These are phyloP conservation scores for Senecio squalidus DNA, from an alignment of 140 eudicot genomes.

Conservation along the genomic window DNA sequence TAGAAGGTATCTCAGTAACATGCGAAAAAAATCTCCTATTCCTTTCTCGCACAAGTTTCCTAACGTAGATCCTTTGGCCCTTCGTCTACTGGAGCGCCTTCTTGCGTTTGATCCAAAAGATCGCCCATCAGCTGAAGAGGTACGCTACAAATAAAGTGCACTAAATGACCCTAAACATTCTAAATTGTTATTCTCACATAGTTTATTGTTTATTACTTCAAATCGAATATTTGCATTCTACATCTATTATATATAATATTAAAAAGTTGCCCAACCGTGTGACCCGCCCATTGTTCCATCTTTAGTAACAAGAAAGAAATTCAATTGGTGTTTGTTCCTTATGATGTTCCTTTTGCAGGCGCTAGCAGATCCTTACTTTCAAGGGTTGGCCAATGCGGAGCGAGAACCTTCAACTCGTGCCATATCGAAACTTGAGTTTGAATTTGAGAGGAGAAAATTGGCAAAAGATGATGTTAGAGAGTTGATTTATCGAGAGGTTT, in stretches of 20 bases:
- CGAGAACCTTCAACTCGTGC: constrained; percentile 77
- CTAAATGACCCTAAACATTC: too few relatives aligned
- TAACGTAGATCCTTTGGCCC: constrained; percentile 72
- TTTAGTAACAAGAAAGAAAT: neutral
- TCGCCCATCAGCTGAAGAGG: constrained; percentile 91
- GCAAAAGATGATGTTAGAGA: constrained; percentile 94
- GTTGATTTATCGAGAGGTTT: constrained; percentile 87
- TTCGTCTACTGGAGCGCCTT: constrained; percentile 65
- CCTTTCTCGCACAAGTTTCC: constrained; percentile 76
- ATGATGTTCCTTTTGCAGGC: constrained; percentile 43
- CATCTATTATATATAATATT: too few relatives aligned
- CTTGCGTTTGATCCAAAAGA: constrained; percentile 89
- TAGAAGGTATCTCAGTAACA: constrained; percentile 74
- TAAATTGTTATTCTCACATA: too few relatives aligned
- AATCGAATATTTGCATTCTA: too few relatives aligned
- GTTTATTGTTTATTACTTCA: too few relatives aligned
- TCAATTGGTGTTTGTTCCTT: neutral
- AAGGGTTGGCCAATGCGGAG: constrained; percentile 77
- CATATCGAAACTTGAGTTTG: constrained; percentile 89
- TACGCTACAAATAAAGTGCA: constrained; percentile 13
- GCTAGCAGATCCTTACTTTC: constrained; percentile 79
- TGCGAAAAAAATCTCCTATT: constrained; percentile 69
- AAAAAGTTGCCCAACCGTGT: too few relatives aligned
- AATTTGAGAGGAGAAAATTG: constrained; percentile 79
- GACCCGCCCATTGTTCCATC: neutral